Base-by-base conservation (phyloP, 139 green algal species). In the Chlorella sp. region DNA sequence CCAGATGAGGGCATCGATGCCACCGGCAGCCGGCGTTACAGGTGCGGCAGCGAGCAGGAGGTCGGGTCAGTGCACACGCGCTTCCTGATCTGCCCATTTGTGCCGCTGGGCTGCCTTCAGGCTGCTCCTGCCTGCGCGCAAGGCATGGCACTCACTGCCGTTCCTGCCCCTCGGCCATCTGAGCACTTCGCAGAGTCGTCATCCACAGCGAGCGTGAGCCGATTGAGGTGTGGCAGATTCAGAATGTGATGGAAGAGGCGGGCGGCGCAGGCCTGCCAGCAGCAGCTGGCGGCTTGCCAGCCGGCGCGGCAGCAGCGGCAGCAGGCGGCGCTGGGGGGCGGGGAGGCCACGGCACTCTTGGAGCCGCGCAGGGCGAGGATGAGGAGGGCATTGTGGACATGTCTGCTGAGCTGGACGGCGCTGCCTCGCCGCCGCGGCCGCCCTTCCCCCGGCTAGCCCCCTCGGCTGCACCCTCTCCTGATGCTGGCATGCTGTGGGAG, bases 181-280 rank as follows among this genome's bases (percentile, higher is more conserved):
- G n/a, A n/a, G n/a, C n/a, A n/a, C n/a, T n/a, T n/a, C n/a, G 78
- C 89, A 89, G 92, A 72, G 89, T 95, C 51, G 28, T 95, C 28
- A 86, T 96, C 12, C 88, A 85, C 20, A 94, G 86, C 85, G 78
- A 89, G 60, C 65, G 47, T 6, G 90, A 93, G 32, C 83, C 84
- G 26, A 88, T 95, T 23, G 93, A 96, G 20, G 90, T 96, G 44
- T 95, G 75, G 76, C 85, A 85, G 64, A 75, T 88, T 56, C 38
- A 60, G 15, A 60, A 60, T 60, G 51, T 60, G 51, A 60, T 60
- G 51, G 51, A 60, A 21, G 51, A 60, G 11, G 11, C 51, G 51
- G 51, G 12, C 12, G 51, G 12, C 74, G 21, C 20, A 0, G 56
- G 75, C 73, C 28, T 34, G 41, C 4, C 28, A 30, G 30, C 30